These are phyloP conservation scores for Xylaria telfairii DNA, from an alignment of 495 filamentous ascomycete genomes.

Conservation along the genomic window DNA sequence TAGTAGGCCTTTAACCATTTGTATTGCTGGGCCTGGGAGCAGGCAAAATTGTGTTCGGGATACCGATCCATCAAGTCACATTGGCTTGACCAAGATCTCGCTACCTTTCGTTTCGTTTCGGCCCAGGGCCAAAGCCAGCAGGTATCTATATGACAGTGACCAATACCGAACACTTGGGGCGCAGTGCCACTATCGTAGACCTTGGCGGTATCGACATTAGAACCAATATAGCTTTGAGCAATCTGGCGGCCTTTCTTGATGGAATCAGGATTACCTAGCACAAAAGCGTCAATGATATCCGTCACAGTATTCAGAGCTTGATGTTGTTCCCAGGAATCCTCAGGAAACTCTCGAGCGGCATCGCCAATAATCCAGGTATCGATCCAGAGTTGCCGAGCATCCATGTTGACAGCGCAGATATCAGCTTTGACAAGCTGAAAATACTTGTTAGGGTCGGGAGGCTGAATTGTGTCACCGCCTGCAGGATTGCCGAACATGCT, in stretches of 20 bases:
- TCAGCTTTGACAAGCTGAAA: constrained; percentile 80
- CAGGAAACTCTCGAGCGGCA: constrained; percentile 79
- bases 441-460: constrained; percentile 80
- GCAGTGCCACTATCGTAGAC: constrained; percentile 80
- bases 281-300: constrained; percentile 86
- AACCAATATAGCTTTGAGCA: constrained; percentile 80
- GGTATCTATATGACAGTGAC: constrained; percentile 96
- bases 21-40: constrained; percentile 94
- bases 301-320: constrained; percentile 82
- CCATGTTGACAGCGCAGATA: constrained; percentile 85
- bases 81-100: constrained; percentile 94
- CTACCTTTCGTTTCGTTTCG: constrained; percentile 98
- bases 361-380: constrained; percentile 97
- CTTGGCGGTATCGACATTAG: constrained; percentile 77
- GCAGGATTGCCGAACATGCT: constrained; percentile 95
- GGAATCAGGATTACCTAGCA: constrained; percentile 76
- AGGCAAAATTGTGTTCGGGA: constrained; percentile 89
- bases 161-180: constrained; percentile 83
- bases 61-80: constrained; percentile 94
- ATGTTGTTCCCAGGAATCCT: constrained; percentile 84
- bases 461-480: constrained; percentile 86
- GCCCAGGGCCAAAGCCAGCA: constrained; percentile 99
- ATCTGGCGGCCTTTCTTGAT: constrained; percentile 81
- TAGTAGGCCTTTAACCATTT: constrained; percentile 95
- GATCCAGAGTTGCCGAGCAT: constrained; percentile 81